These are phyloP conservation scores for Puya raimondii DNA, from an alignment of 176 grass and related monocot genomes.

Conservation along the genomic window DNA sequence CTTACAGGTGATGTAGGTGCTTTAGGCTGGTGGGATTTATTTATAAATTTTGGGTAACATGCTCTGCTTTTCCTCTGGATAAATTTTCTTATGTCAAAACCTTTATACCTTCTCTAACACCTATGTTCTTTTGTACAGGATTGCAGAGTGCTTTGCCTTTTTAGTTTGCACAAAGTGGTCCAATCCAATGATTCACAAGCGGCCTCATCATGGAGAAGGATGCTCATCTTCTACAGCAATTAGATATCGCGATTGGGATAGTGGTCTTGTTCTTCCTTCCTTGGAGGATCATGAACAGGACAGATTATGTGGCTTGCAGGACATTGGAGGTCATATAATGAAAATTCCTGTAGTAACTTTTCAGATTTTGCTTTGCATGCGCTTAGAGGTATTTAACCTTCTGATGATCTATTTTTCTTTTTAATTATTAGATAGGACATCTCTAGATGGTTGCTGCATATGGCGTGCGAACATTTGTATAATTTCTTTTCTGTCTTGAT, in stretches of 20 bases:
- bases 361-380: constrained; percentile 93
- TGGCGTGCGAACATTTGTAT: neutral
- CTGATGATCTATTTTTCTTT: neutral
- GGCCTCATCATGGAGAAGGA: constrained; percentile 48
- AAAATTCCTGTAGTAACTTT: constrained; percentile 89
- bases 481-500: neutral
- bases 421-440: neutral
- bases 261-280: constrained; percentile 60
- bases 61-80: neutral
- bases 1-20: constrained; percentile 73
- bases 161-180: constrained; percentile 94
- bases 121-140: constrained; percentile 43
- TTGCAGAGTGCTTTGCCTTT: constrained; percentile 93
- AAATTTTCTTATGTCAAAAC: neutral
- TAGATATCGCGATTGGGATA: constrained; percentile 85
- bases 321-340: constrained; percentile 89
- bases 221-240: constrained; percentile 66
- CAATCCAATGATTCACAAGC: constrained; percentile 92
- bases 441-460: neutral
- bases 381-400: constrained; percentile 55
- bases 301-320: constrained; percentile 67
- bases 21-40: constrained; percentile 91
- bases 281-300: constrained; percentile 74
- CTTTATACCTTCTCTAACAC: constrained; percentile 17
- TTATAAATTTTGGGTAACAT: constrained; percentile 91